These are phyloP conservation scores for Ceratobasidium sp. DNA, from an alignment of 1,284 basidiomycete species.

Conservation along the genomic window DNA sequence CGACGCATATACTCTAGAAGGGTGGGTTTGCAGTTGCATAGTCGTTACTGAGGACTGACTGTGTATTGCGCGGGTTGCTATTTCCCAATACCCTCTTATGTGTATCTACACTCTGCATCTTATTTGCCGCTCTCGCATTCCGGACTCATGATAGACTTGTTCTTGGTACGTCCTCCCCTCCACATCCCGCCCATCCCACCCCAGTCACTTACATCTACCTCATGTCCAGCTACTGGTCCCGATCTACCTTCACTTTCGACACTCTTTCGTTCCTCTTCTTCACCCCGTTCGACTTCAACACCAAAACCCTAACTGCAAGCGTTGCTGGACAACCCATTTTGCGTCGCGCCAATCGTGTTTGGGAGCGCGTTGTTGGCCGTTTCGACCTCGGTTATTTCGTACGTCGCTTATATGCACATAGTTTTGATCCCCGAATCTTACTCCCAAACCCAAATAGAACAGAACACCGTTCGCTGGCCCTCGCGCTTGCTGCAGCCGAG, in stretches of 20 bases:
- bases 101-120: slow-evolving; percentile 27
- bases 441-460: too few relatives aligned
- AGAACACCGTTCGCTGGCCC: slow-evolving; percentile 75
- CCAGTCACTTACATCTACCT: slow-evolving; percentile 4
- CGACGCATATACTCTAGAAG: slow-evolving; percentile 54
- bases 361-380: slow-evolving; percentile 58
- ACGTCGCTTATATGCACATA: too few relatives aligned
- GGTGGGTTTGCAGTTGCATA: not conserved
- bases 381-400: slow-evolving; percentile 61
- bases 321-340: slow-evolving; percentile 66
- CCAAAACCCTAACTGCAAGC: slow-evolving; percentile 57
- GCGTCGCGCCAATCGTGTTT: slow-evolving; percentile 60
- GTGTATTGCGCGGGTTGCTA: not conserved
- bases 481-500: slow-evolving; percentile 76
- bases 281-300: slow-evolving; percentile 50
- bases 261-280: slow-evolving; percentile 60
- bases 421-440: too few relatives aligned
- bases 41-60: not conserved
- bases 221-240: slow-evolving; percentile 55
- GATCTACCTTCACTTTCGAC: slow-evolving; percentile 63
- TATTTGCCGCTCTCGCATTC: slow-evolving; percentile 27
- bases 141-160: slow-evolving; percentile 35
- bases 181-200: not conserved
- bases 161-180: slow-evolving; percentile 9
- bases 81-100: slow-evolving; percentile 28